Evolutionary conservation across 1,284 basidiomycete species (phyloP).

Genomic region (Meripilus lineatus): DNA sequence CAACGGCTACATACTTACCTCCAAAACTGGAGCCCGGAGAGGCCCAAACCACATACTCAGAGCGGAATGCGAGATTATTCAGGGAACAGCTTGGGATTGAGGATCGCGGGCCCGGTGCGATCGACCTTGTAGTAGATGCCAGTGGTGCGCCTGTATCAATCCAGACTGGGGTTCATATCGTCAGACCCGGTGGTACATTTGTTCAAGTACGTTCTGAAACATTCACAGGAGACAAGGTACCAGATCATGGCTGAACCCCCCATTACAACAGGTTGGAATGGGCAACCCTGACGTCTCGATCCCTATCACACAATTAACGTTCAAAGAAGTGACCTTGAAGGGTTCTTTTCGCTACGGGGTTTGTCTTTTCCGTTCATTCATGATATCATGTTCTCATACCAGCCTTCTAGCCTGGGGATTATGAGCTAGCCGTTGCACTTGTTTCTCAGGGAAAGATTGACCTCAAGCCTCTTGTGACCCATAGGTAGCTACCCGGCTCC

Average conservation of each 20-base stretch:
- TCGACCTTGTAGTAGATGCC: constrained; percentile 78
- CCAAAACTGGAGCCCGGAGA: constrained; percentile 62
- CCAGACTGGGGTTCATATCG: constrained; percentile 75
- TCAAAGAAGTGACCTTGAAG: constrained; percentile 78
- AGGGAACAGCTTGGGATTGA: constrained; percentile 52
- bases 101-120: constrained; percentile 51
- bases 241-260: neutral
- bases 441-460: constrained; percentile 77
- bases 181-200: constrained; percentile 68
- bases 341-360: constrained; percentile 89
- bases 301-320: constrained; percentile 55
- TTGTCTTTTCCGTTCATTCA: constrained; percentile 31
- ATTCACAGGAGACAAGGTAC: no score
- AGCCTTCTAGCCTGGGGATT: constrained; percentile 70
- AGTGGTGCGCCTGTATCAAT: constrained; percentile 89
- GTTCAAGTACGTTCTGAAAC: constrained; percentile 67
- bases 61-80: constrained; percentile 59
- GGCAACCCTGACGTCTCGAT: constrained; percentile 59
- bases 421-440: constrained; percentile 80
- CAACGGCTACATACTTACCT: constrained; percentile 78
- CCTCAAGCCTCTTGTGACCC: constrained; percentile 86
- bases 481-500: constrained; percentile 66
- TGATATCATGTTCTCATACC: neutral
- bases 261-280: constrained; percentile 66
- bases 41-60: constrained; percentile 61